A percentile compares a stretch with the other conserved stretches of the same genome.
These are phyloP conservation scores for Cytospora chrysosperma DNA, from an alignment of 2,329 filamentous ascomycete species.

Conservation along the genomic window DNA sequence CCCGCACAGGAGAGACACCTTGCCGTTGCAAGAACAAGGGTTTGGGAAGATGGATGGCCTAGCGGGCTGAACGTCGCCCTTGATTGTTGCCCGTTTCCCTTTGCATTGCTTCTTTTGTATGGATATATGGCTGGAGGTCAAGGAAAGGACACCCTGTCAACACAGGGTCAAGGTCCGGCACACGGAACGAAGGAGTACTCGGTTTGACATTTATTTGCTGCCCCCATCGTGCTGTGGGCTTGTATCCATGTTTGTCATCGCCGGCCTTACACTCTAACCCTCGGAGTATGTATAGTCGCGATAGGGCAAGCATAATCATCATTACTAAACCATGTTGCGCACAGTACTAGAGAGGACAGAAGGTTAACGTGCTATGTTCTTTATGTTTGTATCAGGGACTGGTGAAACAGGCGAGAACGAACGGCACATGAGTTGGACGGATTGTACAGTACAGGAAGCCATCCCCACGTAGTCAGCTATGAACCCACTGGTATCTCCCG, in stretches of 20 bases:
- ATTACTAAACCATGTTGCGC: not conserved
- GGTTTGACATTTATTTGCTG: constrained; percentile 5
- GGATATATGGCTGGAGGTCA: not conserved
- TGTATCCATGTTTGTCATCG: constrained; percentile 1
- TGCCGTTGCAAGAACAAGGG: constrained; percentile 17
- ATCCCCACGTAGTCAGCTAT: constrained; percentile 12
- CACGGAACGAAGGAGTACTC: constrained; percentile 10
- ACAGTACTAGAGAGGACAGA: not conserved
- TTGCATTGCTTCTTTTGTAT: constrained; percentile 1
- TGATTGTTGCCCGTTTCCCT: not conserved
- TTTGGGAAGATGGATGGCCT: constrained; percentile 15
- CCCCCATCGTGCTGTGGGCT: not conserved
- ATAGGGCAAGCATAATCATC: constrained; percentile 1
- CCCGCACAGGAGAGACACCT: constrained; percentile 10
- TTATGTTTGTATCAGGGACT: not conserved
- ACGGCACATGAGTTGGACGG: not conserved
- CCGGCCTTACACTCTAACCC: not conserved
- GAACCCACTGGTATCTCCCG: constrained; percentile 17
- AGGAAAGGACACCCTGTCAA: constrained; percentile 8
- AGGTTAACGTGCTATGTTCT: not conserved
- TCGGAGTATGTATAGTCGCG: not conserved
- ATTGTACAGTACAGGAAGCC: constrained; percentile 1
- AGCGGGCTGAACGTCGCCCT: constrained; percentile 9
- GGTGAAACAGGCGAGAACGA: constrained; percentile 4
- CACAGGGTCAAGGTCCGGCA: constrained; percentile 9